Percentiles rank a stretch among this genome's conserved stretches.
phyloP scores from a whole-genome alignment of 805 yeast genomes.

The Monosporozyma yasuniensis region DNA sequence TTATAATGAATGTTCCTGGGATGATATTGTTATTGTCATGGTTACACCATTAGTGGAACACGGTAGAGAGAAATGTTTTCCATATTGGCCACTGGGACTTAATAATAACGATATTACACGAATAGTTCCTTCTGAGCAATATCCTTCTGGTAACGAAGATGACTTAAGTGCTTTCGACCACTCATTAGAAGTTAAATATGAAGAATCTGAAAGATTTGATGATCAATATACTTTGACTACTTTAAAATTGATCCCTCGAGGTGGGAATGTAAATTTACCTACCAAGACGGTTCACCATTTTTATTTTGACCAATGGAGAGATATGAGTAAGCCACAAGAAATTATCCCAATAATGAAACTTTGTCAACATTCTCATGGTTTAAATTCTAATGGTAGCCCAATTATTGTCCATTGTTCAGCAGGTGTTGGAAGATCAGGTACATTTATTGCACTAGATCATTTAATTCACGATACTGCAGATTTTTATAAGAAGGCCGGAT shows the following conservation, averaged over 20 bases:
- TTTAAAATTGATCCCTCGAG: slow-evolving; percentile 13
- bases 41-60: slow-evolving; percentile 67
- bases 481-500: slow-evolving; percentile 6
- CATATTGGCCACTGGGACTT: slow-evolving; percentile 56
- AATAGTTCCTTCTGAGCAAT: slow-evolving; percentile 12
- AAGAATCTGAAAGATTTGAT: slow-evolving; percentile 12
- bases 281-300: slow-evolving; percentile 46
- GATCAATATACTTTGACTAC: slow-evolving; percentile 22
- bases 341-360: slow-evolving; percentile 29
- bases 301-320: slow-evolving; percentile 76
- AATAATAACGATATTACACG: slow-evolving; percentile 5
- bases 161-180: slow-evolving; percentile 17
- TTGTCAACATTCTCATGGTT: slow-evolving; percentile 22
- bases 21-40: slow-evolving; percentile 57
- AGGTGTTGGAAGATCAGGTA: slow-evolving; percentile 95
- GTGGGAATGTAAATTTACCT: slow-evolving; percentile 31
- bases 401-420: slow-evolving; percentile 89
- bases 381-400: slow-evolving; percentile 35
- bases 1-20: slow-evolving; percentile 46
- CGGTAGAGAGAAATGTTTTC: slow-evolving; percentile 63
- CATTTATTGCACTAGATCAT: slow-evolving; percentile 51
- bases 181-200: slow-evolving; percentile 16
- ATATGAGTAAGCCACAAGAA: slow-evolving; percentile 55
- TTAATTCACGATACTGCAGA: slow-evolving; percentile 24
- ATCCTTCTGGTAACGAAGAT: slow-evolving; percentile 14